Evolutionary conservation across 257 asterid genomes (phyloP).

Genomic region (Jaltomata sinuosa): DNA sequence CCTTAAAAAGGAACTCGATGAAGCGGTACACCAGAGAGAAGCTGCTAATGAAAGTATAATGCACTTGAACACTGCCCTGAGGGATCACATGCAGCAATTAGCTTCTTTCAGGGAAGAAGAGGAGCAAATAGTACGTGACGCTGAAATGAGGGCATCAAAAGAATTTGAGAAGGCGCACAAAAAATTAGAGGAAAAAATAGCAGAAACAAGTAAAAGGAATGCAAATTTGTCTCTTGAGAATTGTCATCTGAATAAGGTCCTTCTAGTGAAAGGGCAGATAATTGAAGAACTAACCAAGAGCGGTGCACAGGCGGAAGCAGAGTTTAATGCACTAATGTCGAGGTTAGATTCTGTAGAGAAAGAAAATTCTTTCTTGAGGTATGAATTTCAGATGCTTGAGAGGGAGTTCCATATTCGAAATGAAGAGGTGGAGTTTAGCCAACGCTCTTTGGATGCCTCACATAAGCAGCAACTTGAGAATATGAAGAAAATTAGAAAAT

Average conservation of each 20-base stretch:
- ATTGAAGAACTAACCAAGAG: constrained; percentile 37
- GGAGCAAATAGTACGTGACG: constrained; percentile 36
- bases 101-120: constrained; percentile 34
- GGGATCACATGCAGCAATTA: constrained; percentile 56
- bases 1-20: constrained; percentile 40
- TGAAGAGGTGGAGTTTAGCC: constrained; percentile 48
- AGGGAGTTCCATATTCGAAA: constrained; percentile 51
- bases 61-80: constrained; percentile 50
- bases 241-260: constrained; percentile 50
- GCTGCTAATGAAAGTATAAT: constrained; percentile 44
- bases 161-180: constrained; percentile 38
- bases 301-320: constrained; percentile 47
- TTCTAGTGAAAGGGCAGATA: constrained; percentile 48
- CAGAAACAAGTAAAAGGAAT: constrained; percentile 32
- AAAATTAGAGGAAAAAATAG: constrained; percentile 39
- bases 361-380: constrained; percentile 71
- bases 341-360: constrained; percentile 64
- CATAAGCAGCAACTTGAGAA: constrained; percentile 39
- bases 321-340: constrained; percentile 49
- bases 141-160: constrained; percentile 27
- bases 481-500: constrained; percentile 57
- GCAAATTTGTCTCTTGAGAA: constrained; percentile 46
- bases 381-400: constrained; percentile 59
- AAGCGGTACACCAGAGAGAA: constrained; percentile 22
- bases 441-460: constrained; percentile 38